Evolutionary conservation across 2,329 filamentous ascomycete genomes (phyloP), one percentile per base, ranked within the genome.

Genomic region (Karstenula rhodostoma): DNA sequence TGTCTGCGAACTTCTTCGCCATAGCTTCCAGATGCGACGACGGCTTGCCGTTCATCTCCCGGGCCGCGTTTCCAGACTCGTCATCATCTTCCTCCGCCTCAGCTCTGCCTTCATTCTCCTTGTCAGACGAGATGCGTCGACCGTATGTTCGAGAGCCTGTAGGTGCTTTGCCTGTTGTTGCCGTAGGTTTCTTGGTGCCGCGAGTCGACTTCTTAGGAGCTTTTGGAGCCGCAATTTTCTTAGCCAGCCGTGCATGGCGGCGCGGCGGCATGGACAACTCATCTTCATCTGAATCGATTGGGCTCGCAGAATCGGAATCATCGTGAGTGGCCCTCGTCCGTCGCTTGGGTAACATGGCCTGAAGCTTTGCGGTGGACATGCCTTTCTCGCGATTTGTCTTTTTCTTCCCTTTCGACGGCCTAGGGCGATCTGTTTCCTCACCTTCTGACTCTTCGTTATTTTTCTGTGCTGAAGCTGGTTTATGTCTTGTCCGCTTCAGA

Each of bases 1-100:
- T 78, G 57, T 83, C 81, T 27, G 76, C 79, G 63, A 84, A 84
- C 66, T 83, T 83, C 65, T 79, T 77, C 63, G 77, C 78, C 27
- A 80, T 80, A 1, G 74, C 79, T 62, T 77, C 76, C 37, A 84
- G 68, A 66, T 80, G 78, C 12, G 71, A 69, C 0, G 69, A 72
- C 9, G 69, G 62, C 50, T 61, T 64, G 19, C 65, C 60, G 19
- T 66, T 68, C 17, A 76, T 76, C 5, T 69, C 62, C 64, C 77
- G 73, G 17, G 58, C 69, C 32, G 69, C 59, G 32, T 67, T 68
- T 12, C 68, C 72, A 15, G 69, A 70, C 15, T 71, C 71, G 1
- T 57, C 67, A 9, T 61, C 53, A 19, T 53, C 67, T 13, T 67
- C 67, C 2, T 56, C 55, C 4, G 64, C 68, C 12, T 67, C 67